Evolutionary conservation across 2,329 filamentous ascomycete genomes (phyloP).

Genomic region (Parastagonospora nodorum): DNA sequence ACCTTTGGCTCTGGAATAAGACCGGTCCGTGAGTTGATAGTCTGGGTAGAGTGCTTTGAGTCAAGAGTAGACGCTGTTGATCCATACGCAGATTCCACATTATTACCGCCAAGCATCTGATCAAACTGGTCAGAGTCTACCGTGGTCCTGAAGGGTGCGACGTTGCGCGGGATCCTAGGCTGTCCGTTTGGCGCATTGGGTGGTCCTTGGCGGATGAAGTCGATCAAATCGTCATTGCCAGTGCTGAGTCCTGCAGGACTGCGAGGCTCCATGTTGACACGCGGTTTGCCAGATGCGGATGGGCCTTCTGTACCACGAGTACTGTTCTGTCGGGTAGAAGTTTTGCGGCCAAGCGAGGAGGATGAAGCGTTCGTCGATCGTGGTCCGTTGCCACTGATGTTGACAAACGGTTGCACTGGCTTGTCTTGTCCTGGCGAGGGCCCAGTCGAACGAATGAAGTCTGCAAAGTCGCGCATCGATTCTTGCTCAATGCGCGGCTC

Average conservation of each 20-base stretch:
- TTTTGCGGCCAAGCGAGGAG: slow-evolving; percentile 35
- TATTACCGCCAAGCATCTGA: slow-evolving; percentile 39
- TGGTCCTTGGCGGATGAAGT: slow-evolving; percentile 91
- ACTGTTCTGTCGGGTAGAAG: slow-evolving; percentile 28
- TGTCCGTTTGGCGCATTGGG: slow-evolving; percentile 62
- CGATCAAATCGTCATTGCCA: slow-evolving; percentile 81
- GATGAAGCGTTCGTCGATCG: slow-evolving; percentile 27
- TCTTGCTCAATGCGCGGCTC: slow-evolving; percentile 74
- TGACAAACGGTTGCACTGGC: slow-evolving; percentile 41
- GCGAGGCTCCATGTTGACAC: slow-evolving; percentile 59
- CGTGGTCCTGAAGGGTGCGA: slow-evolving; percentile 82
- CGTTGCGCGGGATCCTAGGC: slow-evolving; percentile 78
- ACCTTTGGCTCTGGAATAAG: slow-evolving; percentile 55
- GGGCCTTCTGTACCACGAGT: slow-evolving; percentile 24
- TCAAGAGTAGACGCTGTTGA: slow-evolving; percentile 42
- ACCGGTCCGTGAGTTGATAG: slow-evolving; percentile 75
- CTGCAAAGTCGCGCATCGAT: slow-evolving; percentile 80
- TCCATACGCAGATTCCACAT: slow-evolving; percentile 41
- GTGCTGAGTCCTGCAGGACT: slow-evolving; percentile 70
- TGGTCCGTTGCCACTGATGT: slow-evolving; percentile 22
- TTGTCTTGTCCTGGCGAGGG: slow-evolving; percentile 49
- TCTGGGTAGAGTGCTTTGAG: slow-evolving; percentile 57
- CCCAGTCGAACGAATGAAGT: slow-evolving; percentile 87
- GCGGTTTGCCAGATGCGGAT: slow-evolving; percentile 30
- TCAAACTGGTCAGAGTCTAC: slow-evolving; percentile 82